Percentiles rank a stretch among this genome's conserved stretches.
phyloP scores from a whole-genome alignment of 768 basidiomycete genomes.

The Gloeopeniophorella convolvens region DNA sequence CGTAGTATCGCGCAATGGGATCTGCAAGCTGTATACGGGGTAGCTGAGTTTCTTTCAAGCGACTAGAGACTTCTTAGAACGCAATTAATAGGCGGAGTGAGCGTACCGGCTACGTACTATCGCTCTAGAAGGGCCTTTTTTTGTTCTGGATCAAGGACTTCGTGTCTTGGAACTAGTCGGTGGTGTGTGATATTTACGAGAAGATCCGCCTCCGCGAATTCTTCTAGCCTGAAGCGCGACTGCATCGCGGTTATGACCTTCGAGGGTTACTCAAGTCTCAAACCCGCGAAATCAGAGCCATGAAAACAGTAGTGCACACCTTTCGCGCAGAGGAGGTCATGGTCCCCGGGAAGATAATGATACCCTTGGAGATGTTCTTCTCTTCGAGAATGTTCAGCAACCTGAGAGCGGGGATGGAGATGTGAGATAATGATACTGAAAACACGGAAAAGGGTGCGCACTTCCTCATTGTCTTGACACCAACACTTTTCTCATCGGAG shows the following conservation, averaged over 20 bases:
- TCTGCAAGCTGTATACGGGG: constrained; percentile 95
- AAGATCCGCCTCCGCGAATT: constrained; percentile 93
- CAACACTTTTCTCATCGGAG: constrained; percentile 91
- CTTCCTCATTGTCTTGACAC: constrained; percentile 98
- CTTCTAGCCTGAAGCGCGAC: constrained; percentile 80
- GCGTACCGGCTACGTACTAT: constrained; percentile 63
- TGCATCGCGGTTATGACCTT: constrained; percentile 93
- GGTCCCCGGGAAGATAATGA: constrained; percentile 92
- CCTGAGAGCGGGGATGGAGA: constrained; percentile 36
- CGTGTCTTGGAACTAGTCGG: constrained; percentile 88
- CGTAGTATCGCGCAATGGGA: constrained; percentile 98
- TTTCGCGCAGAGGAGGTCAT: constrained; percentile 98
- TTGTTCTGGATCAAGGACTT: constrained; percentile 78
- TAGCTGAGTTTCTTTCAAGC: constrained; percentile 94
- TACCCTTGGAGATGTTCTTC: constrained; percentile 81
- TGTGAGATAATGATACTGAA: background rate
- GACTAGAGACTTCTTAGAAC: constrained; percentile 43
- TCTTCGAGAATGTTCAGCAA: constrained; percentile 87
- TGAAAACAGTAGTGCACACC: constrained; percentile 36
- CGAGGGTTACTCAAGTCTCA: constrained; percentile 7
- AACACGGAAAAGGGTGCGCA: constrained; percentile 33
- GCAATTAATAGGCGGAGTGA: constrained; percentile 12
- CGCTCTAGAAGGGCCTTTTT: constrained; percentile 81
- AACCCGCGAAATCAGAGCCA: background rate
- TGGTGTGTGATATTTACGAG: constrained; percentile 98